Evolutionary conservation across 108 stramenopile species (phyloP).

Genomic region (Schizochytrium sp.): DNA sequence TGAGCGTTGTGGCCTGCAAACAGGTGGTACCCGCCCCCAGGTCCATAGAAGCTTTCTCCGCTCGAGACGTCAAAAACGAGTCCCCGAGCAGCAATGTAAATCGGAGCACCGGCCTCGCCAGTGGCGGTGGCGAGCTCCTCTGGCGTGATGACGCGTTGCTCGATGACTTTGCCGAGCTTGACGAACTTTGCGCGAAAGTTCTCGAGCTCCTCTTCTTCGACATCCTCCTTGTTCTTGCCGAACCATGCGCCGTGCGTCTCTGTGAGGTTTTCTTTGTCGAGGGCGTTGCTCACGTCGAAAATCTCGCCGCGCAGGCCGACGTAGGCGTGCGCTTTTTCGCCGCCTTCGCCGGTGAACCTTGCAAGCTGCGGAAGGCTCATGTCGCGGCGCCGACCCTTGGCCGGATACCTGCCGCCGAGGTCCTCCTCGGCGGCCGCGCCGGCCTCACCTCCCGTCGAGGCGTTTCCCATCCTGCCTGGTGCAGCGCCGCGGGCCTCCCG

Average conservation of each 20-base stretch:
- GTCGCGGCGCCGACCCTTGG: not conserved
- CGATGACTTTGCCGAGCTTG: not conserved
- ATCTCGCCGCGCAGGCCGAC: not conserved
- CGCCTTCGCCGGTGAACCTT: not conserved
- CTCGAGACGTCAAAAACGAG: constrained; percentile 6
- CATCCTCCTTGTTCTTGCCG: not conserved
- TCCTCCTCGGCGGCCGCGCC: not conserved
- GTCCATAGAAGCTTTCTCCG: not conserved
- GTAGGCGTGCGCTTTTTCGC: not conserved
- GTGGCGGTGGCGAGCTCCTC: constrained; percentile 9
- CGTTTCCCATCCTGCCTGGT: not conserved
- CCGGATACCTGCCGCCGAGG: not conserved
- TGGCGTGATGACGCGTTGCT: not conserved
- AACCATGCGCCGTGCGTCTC: not conserved
- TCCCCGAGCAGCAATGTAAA: not conserved
- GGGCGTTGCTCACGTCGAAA: not conserved
- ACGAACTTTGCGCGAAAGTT: not conserved
- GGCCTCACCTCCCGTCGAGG: not conserved
- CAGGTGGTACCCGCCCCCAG: not conserved
- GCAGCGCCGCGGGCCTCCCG: no score
- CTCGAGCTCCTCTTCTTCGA: not conserved
- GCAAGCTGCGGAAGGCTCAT: not conserved
- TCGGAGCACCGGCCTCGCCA: constrained; percentile 5
- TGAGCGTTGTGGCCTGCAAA: constrained; percentile 16
- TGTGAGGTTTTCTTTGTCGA: not conserved